Evolutionary conservation across 2,329 filamentous ascomycete species (phyloP), one percentile per base, ranked within the genome.

Genomic region (Colletotrichum cereale): DNA sequence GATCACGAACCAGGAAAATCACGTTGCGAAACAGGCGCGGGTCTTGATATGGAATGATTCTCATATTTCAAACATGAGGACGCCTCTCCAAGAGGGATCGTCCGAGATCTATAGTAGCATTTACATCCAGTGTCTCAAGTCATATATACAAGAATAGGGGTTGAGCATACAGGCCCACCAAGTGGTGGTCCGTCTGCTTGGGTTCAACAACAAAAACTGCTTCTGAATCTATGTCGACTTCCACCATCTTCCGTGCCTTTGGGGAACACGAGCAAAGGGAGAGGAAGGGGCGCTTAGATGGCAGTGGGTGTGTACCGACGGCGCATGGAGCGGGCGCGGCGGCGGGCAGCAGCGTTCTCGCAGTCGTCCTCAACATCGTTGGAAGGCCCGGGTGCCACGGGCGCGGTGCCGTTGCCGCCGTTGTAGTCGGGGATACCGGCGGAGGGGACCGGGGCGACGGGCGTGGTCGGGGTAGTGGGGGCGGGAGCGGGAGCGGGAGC

Each of bases 41-140:
- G 34, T 5, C 18, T 53, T n/a, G 11, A 24, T 48, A 11, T 48
- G 8, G 40, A 64, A 64, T 55, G 31, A 55, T 63, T 63, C 57
- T 62, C 67, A 67, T 62, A 71, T 67, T 67, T 67, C 52, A 68
- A 50, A 57, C 58, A 48, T 60, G 58, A 71, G 65, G 52, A 71
- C 65, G 58, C 53, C 38, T 68, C 38, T 44, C 38, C 44, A 68
- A 44, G 40, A 40, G 53, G 64, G 65, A 60, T 42, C 65, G 47
- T 55, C 60, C 58, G 38, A 38, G 50, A 50, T 64, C 38, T 42
- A 60, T 42, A 60, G 64, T 63, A 52, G 58, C 44, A 63, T 69
- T 69, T 64, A 72, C 65, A 72, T 72, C 69, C 58, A 60, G 58
- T 69, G 69, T 72, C 65, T 63, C 63, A 21, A 69, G 65, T 72